phyloP scores from a whole-genome alignment of 176 grass and related monocot genomes.

The Avena eriantha region DNA sequence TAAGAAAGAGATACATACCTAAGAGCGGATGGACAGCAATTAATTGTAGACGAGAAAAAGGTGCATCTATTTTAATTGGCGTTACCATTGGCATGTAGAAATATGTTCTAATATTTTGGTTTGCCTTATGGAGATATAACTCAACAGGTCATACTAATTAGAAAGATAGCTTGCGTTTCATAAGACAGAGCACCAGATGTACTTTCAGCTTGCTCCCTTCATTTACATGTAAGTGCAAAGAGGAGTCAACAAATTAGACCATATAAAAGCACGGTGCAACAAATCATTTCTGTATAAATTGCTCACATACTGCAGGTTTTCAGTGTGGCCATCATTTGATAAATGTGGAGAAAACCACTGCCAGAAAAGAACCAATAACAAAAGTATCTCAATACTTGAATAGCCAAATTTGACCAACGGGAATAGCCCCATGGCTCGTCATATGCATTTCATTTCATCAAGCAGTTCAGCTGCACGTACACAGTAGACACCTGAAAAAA shows the following conservation, averaged over 20 bases:
- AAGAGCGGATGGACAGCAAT: not conserved
- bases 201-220: not conserved
- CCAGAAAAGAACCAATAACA: not conserved
- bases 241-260: not conserved
- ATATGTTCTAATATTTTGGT: not conserved
- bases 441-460: not conserved
- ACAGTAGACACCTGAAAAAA: too few species aligned
- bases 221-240: not conserved
- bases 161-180: not conserved
- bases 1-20: not conserved
- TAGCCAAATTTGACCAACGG: not conserved
- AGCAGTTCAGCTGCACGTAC: not conserved
- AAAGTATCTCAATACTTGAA: not conserved
- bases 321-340: not conserved
- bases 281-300: not conserved
- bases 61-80: not conserved
- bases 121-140: not conserved
- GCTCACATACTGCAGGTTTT: not conserved
- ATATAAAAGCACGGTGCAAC: not conserved
- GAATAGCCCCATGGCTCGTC: not conserved
- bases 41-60: too few species aligned
- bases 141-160: not conserved
- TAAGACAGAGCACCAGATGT: not conserved
- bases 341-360: not conserved
- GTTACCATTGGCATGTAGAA: not conserved